Evolutionary conservation across 2,329 filamentous ascomycete species (phyloP), one percentile per base, ranked within the genome.

Genomic region (Colletotrichum orbiculare): DNA sequence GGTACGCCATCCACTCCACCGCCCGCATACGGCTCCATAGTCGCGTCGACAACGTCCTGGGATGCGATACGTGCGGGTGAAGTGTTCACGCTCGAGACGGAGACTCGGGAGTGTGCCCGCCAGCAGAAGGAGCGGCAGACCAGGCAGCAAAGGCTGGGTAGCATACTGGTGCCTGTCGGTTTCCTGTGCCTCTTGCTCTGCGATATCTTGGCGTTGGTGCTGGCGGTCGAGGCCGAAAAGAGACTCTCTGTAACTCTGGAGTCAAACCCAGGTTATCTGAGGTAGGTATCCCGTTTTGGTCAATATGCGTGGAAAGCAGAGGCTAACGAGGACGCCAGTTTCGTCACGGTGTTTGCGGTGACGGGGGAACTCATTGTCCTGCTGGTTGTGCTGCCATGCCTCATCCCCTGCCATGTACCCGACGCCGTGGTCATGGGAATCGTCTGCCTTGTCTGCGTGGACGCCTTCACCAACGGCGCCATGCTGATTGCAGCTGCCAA

Each of bases 391-490:
- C 38, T 54, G 15, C 39, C 38, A 8, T 42, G 37, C 17, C 15
- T 54, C 25, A 42, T n/a, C 50, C 10, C 11, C 12, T 11, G 8
- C 25, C 25, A 25, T 25, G 4, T 25, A 25, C 25, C 25, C 25
- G 25, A 25, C 25, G 25, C 25, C 25, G 25, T 25, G 25, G 25
- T 25, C 25, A 25, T 25, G 25, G 25, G 25, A 25, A 25, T 25
- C 11, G 43, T 46, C 15, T n/a, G 13, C 43, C 35, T 48, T 2
- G 8, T 46, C 35, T 46, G 42, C 17, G 7, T 52, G 11, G 52
- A 56, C 15, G 46, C 45, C 4, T 33, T 42, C 8, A 57, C 49
- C 41, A 50, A 39, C 13, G 62, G 46, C 6, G 46, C 39, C 2
- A 42, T 45, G n/a, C 39, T 48, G 3, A 37, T 50, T n/a, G n/a